Evolutionary conservation across 179 eudicot species (phyloP).

Genomic region (Camellia oleifera): DNA sequence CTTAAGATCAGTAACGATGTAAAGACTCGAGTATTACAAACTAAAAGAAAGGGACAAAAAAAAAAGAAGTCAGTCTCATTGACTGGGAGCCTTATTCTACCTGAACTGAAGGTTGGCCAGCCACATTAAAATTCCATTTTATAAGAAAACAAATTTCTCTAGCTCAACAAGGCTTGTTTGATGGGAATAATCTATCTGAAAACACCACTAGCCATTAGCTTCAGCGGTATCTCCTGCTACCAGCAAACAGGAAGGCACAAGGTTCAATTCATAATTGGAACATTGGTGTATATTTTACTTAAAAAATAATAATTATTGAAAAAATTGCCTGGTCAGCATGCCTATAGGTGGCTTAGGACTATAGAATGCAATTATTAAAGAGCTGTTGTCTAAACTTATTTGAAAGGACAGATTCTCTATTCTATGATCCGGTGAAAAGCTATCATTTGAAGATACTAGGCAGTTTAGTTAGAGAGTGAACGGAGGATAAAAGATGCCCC

Average conservation of each 20-base stretch:
- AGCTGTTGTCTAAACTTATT: background rate
- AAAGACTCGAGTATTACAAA: background rate
- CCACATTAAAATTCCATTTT: background rate
- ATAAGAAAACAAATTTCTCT: background rate
- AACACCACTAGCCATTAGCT: background rate
- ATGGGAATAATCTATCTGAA: conserved; percentile 2
- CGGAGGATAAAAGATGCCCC: background rate
- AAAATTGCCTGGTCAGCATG: background rate
- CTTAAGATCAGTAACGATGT: background rate
- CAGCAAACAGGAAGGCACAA: background rate
- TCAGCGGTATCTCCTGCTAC: background rate
- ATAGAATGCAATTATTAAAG: background rate
- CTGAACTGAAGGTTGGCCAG: background rate
- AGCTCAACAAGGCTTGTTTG: background rate
- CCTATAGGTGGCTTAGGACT: too few relatives aligned
- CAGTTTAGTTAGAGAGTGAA: background rate
- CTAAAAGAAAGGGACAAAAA: background rate
- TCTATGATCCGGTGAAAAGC: background rate
- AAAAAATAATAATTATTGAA: background rate
- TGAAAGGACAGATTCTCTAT: background rate
- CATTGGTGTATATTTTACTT: background rate
- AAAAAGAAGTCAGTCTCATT: background rate
- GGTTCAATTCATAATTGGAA: background rate
- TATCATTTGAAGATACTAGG: background rate
- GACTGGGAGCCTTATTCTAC: background rate